Base-by-base conservation (phyloP, 1,284 basidiomycete species). In the Tetrapyrgos nigripes region DNA sequence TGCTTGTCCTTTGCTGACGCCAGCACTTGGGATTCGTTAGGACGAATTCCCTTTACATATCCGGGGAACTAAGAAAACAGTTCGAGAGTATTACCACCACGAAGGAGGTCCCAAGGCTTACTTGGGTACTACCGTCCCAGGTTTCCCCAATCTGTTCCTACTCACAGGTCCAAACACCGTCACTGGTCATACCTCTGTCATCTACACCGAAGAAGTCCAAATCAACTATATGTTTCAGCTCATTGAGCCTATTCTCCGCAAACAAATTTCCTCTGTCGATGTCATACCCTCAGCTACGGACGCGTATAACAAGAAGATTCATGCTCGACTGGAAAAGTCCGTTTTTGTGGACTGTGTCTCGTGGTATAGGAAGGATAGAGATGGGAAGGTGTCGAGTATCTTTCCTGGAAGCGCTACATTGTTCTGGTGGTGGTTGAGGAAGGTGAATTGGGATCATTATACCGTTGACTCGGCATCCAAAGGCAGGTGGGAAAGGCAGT, bases 121-220 rank as follows among this genome's bases (percentile, higher is more conserved):
- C 61, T 61, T 75, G 4, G 79, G 78, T 17, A 78, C 74, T 0
- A 68, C 74, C 0, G 57, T 77, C 4, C 76, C 80, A 31, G 74
- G 73, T 26, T 81, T 81, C 62, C 80, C 80, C 0, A 80, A 80
- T 57, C 73, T 77, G 45, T 79, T 71, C 62, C 69, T 37, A 17
- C 28, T 23, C 35, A 40, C 59, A 83, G 82, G 82, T 11, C 81
- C 82, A 0, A 83, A 83, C 61, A 79, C 76, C 0, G 64, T 67
- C 2, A 79, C 82, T 1, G 81, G 82, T 0, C 77, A 81, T 59
- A 78, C 77, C 0, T 83, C 82, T 3, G 77, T 79, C 13, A 67
- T 83, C 27, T 80, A 76, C 54, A 72, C 74, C 2, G 76, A 77
- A 50, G 82, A 83, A 60, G 58, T 73, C 2, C 79, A 80, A 70